Evolutionary conservation across 805 yeast species (phyloP).

Genomic region (Priceomyces castillae): DNA sequence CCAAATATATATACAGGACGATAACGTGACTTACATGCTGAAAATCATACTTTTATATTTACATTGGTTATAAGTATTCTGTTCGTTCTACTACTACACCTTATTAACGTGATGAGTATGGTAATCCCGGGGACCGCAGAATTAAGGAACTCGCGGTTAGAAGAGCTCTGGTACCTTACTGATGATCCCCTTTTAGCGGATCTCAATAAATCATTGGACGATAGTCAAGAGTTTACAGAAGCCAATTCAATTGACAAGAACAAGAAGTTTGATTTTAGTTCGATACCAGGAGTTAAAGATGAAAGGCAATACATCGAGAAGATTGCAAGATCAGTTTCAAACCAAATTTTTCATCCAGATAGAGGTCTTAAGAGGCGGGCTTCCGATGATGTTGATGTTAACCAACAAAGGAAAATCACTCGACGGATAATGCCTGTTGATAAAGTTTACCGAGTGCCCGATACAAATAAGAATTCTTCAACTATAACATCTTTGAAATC

Average conservation of each 20-base stretch:
- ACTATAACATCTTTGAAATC: constrained; percentile 12
- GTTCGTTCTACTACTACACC: not conserved
- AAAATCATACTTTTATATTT: constrained; percentile 2
- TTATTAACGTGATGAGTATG: not conserved
- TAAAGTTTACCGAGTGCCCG: not conserved
- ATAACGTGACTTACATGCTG: constrained; percentile 1
- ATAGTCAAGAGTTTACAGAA: constrained; percentile 5
- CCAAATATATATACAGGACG: constrained; percentile 21
- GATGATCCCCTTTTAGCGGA: constrained; percentile 16
- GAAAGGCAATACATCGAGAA: constrained; percentile 4
- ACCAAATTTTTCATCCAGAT: constrained; percentile 3
- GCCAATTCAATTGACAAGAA: constrained; percentile 15
- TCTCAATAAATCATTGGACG: not conserved
- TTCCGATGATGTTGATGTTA: not conserved
- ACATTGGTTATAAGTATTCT: too few relatives aligned
- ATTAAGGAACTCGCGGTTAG: constrained; percentile 13
- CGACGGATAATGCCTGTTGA: not conserved
- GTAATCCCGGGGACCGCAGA: constrained; percentile 4
- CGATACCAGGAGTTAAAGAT: constrained; percentile 6
- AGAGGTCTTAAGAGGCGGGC: constrained; percentile 1
- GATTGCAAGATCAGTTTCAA: constrained; percentile 5
- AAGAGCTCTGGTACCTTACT: constrained; percentile 16
- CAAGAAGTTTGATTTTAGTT: constrained; percentile 17
- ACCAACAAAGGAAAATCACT: not conserved
- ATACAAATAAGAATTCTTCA: not conserved